Percentiles rank a stretch among this genome's conserved stretches.
phyloP scores from a whole-genome alignment of 129 eudicot species.

The Dittrichia graveolens region DNA sequence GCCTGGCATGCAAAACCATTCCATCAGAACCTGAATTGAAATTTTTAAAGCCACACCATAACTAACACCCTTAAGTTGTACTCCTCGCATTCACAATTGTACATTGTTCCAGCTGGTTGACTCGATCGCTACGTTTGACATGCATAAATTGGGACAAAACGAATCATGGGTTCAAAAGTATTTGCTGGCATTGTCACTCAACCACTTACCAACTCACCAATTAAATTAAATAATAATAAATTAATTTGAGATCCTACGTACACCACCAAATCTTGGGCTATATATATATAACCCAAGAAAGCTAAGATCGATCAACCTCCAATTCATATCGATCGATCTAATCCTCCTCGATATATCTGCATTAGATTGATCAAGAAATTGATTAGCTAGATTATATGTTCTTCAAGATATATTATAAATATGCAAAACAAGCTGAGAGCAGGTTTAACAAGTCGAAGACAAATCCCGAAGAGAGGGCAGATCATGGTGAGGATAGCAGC shows the following conservation, averaged over 20 bases:
- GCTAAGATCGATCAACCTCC: conserved; percentile 17
- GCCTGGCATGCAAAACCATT: conserved; percentile 28
- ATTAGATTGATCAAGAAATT: conserved; percentile 25
- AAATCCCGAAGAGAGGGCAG: conserved; percentile 66
- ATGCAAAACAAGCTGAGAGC: conserved; percentile 39
- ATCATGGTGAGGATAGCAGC: conserved; percentile 61
- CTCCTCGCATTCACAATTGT: conserved; percentile 18
- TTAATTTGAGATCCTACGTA: conserved; percentile 23
- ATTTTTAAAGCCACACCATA: conserved; percentile 6
- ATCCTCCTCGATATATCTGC: background rate
- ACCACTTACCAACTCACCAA: conserved; percentile 34
- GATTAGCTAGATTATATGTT: background rate
- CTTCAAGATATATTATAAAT: conserved; percentile 23
- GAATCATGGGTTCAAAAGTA: conserved; percentile 34
- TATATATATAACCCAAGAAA: conserved; percentile 35
- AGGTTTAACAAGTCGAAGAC: conserved; percentile 40
- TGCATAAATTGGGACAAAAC: conserved; percentile 35
- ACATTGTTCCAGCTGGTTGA: conserved; percentile 26
- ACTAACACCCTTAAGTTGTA: conserved; percentile 9
- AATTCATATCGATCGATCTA: conserved; percentile 32
- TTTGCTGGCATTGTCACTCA: conserved; percentile 44
- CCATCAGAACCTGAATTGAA: conserved; percentile 16
- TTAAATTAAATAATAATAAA: background rate
- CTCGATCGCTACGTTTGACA: conserved; percentile 16
- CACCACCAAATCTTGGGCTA: conserved; percentile 25